phyloP scores from a whole-genome alignment of 75 land plant genomes.

The Azolla pinnata region DNA sequence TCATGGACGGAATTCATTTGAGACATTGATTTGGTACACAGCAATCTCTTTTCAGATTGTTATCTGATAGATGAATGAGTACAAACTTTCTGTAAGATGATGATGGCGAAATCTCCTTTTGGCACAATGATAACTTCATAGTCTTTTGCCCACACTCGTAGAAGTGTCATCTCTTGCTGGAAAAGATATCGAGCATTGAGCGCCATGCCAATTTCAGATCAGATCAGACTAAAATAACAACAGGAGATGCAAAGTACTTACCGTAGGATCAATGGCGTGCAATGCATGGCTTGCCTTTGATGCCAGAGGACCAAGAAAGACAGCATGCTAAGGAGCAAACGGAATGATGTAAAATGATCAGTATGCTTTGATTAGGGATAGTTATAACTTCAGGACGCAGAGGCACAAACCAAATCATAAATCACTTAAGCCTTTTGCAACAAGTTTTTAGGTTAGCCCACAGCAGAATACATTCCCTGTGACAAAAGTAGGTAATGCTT shows the following conservation, averaged over 20 bases:
- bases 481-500: too few relatives aligned
- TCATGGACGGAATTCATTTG: too few relatives aligned
- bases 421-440: too few relatives aligned
- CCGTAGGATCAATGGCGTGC: neutral
- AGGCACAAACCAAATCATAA: too few relatives aligned
- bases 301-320: neutral
- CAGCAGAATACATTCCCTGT: too few relatives aligned
- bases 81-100: constrained; percentile 1
- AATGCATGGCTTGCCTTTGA: neutral
- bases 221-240: neutral
- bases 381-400: too few relatives aligned
- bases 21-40: too few relatives aligned
- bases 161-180: constrained; percentile 1
- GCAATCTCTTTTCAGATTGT: too few relatives aligned
- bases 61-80: too few relatives aligned
- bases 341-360: too few relatives aligned
- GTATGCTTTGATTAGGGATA: too few relatives aligned
- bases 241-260: neutral
- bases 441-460: too few relatives aligned
- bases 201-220: neutral
- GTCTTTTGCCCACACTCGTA: neutral
- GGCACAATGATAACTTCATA: constrained; percentile 1
- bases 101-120: neutral
- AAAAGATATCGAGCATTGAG: neutral
- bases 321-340: neutral